Base-by-base conservation (phyloP, 2,329 filamentous ascomycete species). In the Alternaria longipes region DNA sequence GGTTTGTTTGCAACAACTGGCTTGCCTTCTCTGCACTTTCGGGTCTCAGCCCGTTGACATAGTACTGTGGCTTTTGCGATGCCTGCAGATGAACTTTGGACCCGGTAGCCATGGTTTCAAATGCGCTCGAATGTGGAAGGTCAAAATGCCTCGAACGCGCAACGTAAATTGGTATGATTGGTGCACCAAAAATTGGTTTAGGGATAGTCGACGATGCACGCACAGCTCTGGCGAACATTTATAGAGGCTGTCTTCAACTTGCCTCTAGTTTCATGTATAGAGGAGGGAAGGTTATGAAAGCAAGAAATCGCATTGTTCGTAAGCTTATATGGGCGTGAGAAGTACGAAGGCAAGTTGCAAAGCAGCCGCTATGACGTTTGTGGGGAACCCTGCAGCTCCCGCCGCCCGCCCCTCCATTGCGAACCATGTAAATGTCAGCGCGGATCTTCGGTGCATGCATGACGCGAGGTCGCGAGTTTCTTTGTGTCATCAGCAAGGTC, bases 1-100 rank as follows among this genome's bases (percentile, higher is more conserved):
- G 85, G 72, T 97, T 93, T 59, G 89, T 81, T 74, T 97, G 91
- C 18, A 97, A 80, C 4, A 97, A 79, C 64, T 91, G 83, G 4
- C 88, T 90, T 1, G 86, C 84, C 60, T 83, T 89, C 40, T 82
- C 80, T 0, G 92, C 91, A 0, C 89, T 84, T 34, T 88, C 87
- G 2, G 85, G 79, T 3, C 81, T 85, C 41, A 83, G 79, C 79
- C 63, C 81, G 62, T 74, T 72, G 2, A 81, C 73, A 60, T 79
- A 82, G 67, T 83, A 86, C 20, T 83, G 76, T 0, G 84, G 84
- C 12, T 79, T 63, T 56, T 84, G 78, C 11, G 70, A 67, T 3
- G 79, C 72, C 1, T 80, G 76, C 11, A 89, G 74, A 28, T 84
- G 75, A 30, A 79, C 59, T 58, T 67, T 74, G 4, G 70, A 71